These are phyloP conservation scores for Camellia lanceoleosa DNA, from an alignment of 148 eudicot species.

Conservation along the genomic window DNA sequence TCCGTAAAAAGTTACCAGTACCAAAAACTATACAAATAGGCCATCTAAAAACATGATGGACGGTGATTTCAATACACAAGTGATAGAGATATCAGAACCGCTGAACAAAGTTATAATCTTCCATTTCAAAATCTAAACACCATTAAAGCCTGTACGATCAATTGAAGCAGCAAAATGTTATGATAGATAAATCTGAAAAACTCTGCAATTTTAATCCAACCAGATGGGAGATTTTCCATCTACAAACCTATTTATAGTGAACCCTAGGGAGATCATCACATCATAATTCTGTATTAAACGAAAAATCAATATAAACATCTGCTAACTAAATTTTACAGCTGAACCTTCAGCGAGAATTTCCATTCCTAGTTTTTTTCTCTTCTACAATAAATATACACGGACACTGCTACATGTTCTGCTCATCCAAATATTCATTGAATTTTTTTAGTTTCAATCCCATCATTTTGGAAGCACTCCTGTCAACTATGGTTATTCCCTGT, in stretches of 20 bases:
- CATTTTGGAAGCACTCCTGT: background rate
- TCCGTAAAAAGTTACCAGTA: too few relatives aligned
- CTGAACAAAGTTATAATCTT: background rate
- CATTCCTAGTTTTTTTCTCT: conserved; percentile 11
- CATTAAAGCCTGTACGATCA: background rate
- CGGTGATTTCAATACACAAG: background rate
- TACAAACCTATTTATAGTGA: background rate
- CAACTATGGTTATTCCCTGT: conserved; percentile 13
- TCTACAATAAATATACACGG: conserved; percentile 15
- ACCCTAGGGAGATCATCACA: background rate
- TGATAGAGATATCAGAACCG: background rate
- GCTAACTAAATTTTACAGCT: conserved; percentile 27
- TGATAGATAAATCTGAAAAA: background rate
- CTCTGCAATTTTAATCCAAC: conserved; percentile 4
- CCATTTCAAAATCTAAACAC: too few relatives aligned
- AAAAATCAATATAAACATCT: conserved; percentile 15
- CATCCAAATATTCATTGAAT: background rate
- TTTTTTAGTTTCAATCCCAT: background rate
- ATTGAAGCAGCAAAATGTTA: background rate
- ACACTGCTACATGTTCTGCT: background rate
- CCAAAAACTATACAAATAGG: background rate
- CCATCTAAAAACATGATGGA: too few relatives aligned
- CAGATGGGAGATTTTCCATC: background rate
- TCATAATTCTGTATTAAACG: conserved; percentile 13
- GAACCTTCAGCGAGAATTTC: conserved; percentile 8